Evolutionary conservation across 345 rosid species (phyloP), one percentile per base, ranked within the genome.

Genomic region (Iberis pinnata): DNA sequence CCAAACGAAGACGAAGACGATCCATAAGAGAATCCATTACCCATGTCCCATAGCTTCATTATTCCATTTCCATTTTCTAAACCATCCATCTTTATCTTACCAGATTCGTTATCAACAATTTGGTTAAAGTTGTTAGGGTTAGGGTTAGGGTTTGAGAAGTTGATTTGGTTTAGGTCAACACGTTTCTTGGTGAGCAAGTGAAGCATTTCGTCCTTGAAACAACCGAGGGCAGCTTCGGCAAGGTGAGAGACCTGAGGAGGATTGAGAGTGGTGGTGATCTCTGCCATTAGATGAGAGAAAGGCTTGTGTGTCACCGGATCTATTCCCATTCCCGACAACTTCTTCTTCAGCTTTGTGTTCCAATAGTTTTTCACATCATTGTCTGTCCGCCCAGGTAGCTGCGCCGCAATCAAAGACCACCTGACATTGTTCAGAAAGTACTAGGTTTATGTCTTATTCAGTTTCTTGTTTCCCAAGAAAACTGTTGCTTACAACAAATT

Each of bases 201-300:
- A 48, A 86, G 90, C 97, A 92, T 92, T 58, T 92, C 97, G 54
- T 92, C 98, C 53, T 92, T 85, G 72, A 92, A 93, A 81, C 97
- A 93, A 24, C 97, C 97, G 2, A 93, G 87, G 1, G 99, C 94
- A 5, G 95, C 99, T 75, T 93, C 99, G 0, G 95, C 94, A 0
- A 93, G 87, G 70, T 86, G 82, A 70, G 94, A 84, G 48, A 85
- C 87, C 37, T 93, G 99, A 0, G 95, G 95, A 3, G 99, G 94
- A 4, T 90, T 88, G 27, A 88, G 72, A 1, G 95, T 85, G 65
- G 95, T 86, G 53, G 96, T 88, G 3, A 88, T 93, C 79, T 86
- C 95, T 4, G 89, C 99, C 95, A 93, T 86, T 33, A 93, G 92
- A 49, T 89, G 99, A 3, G 99, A 93, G 72, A 93, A 93, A n/a